A percentile compares a stretch with the other conserved stretches of the same genome.
These are phyloP conservation scores for Tinospora cordifolia DNA, from an alignment of 164 flowering plant species.

Conservation along the genomic window DNA sequence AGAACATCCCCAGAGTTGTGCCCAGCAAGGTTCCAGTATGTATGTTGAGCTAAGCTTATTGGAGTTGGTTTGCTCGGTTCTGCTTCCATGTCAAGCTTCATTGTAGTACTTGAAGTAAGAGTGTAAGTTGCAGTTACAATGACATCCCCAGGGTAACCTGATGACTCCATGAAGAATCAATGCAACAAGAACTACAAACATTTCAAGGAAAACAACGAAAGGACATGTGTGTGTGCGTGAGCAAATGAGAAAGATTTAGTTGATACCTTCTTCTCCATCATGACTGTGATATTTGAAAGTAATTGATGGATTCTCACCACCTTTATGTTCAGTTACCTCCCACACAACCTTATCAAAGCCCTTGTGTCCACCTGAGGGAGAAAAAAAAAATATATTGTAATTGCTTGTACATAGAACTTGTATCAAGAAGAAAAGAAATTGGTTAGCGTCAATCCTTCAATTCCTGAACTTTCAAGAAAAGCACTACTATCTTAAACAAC, in stretches of 20 bases:
- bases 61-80: conserved; percentile 80
- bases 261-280: conserved; percentile 89
- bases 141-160: conserved; percentile 91
- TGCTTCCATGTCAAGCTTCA: conserved; percentile 96
- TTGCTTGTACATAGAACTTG: too few relatives aligned
- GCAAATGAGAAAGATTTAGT: not conserved
- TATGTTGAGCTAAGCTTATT: conserved; percentile 82
- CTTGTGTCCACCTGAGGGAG: conserved; percentile 58
- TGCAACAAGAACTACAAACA: not conserved
- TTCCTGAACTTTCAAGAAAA: too few relatives aligned
- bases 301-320: conserved; percentile 65
- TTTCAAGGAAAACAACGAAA: not conserved
- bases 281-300: conserved; percentile 73
- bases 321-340: conserved; percentile 56
- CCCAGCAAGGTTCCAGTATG: conserved; percentile 92
- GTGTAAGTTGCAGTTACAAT: conserved; percentile 71
- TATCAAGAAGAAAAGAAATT: too few relatives aligned
- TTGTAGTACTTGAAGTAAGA: conserved; percentile 56
- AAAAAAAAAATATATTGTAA: not conserved
- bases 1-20: conserved; percentile 70
- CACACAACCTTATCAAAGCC: conserved; percentile 81
- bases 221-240: not conserved
- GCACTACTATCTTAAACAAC: too few relatives aligned
- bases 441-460: too few relatives aligned
- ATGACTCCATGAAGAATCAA: not conserved